Evolutionary conservation across 2,329 filamentous ascomycete species (phyloP), one percentile per base, ranked within the genome.

Genomic region (Beauveria asiatica): DNA sequence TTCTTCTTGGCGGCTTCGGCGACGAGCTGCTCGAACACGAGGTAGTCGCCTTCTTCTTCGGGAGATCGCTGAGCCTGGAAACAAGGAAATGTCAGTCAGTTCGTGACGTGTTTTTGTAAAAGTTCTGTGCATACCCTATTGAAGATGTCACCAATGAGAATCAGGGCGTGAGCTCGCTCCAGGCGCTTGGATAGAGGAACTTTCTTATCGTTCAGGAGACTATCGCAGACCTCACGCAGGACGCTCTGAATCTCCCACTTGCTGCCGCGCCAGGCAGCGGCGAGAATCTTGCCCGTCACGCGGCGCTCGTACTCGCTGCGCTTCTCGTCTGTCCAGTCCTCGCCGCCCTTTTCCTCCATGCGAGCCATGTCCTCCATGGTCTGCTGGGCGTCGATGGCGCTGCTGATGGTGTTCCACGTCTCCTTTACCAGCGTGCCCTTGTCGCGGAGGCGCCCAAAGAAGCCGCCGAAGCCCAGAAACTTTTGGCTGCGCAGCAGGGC

Each of bases 361-460:
- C 93, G 92, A 59, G 92, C 92, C 94, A 99, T 97, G 74, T 97
- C 93, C 78, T 99, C 93, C 85, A 99, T 96, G 62, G 92, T 96
- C 79, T 96, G 88, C 78, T 99, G 94, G 27, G 94, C 94, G 70
- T 97, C 92, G 65, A 99, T 96, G 44, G 94, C 94, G 56, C 90
- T 95, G 64, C 87, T 92, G 71, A 99, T 97, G 33, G 94, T 99
- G 70, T 90, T 93, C 94, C 94, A 99, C 1, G 94, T 97, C 70
- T 99, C 94, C 80, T 97, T 97, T 68, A 96, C 92, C 63, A 97
- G 83, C 2, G 88, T 94, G 63, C 93, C 93, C 84, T 97, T 97
- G 74, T 99, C 94, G 78, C 94, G 95, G 67, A 99, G 83, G 59
- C 92, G 84, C 61, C 86, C 90, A 75, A 97, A 95, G 81, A 99